These are phyloP conservation scores for Triadica sebifera DNA, from an alignment of 345 rosid genomes.

Conservation along the genomic window DNA sequence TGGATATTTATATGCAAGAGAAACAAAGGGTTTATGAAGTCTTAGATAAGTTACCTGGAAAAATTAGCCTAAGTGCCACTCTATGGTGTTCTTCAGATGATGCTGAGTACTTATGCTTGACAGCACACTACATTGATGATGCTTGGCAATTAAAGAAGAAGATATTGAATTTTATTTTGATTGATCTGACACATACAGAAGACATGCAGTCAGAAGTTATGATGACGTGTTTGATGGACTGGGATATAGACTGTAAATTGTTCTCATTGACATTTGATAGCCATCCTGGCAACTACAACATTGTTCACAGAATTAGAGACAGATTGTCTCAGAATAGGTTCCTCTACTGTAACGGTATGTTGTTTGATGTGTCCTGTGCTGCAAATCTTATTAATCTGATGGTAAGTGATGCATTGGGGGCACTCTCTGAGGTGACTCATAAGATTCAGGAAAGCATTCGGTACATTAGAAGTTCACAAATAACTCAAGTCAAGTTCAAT, in stretches of 20 bases:
- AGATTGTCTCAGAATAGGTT: slow-evolving; percentile 66
- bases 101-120: slow-evolving; percentile 52
- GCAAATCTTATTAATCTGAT: slow-evolving; percentile 52
- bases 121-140: slow-evolving; percentile 64
- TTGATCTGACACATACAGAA: slow-evolving; percentile 55
- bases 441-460: slow-evolving; percentile 55
- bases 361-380: slow-evolving; percentile 63
- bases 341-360: slow-evolving; percentile 55
- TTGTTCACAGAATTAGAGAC: slow-evolving; percentile 55
- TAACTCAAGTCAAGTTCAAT: slow-evolving; percentile 36
- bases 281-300: slow-evolving; percentile 36
- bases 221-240: slow-evolving; percentile 66
- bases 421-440: slow-evolving; percentile 36
- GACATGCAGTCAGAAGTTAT: slow-evolving; percentile 63
- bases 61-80: slow-evolving; percentile 58
- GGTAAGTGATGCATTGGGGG: slow-evolving; percentile 56
- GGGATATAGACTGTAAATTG: slow-evolving; percentile 77
- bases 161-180: slow-evolving; percentile 45
- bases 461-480: slow-evolving; percentile 52
- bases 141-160: slow-evolving; percentile 61
- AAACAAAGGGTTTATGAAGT: slow-evolving; percentile 57
- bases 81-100: slow-evolving; percentile 50
- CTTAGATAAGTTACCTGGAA: slow-evolving; percentile 70
- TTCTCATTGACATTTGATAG: slow-evolving; percentile 61
- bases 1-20: slow-evolving; percentile 68